Evolutionary conservation across 225 moss, liverwort and hornwort species (phyloP), one percentile per base, ranked within the genome.

Genomic region (Lunularia cruciata): DNA sequence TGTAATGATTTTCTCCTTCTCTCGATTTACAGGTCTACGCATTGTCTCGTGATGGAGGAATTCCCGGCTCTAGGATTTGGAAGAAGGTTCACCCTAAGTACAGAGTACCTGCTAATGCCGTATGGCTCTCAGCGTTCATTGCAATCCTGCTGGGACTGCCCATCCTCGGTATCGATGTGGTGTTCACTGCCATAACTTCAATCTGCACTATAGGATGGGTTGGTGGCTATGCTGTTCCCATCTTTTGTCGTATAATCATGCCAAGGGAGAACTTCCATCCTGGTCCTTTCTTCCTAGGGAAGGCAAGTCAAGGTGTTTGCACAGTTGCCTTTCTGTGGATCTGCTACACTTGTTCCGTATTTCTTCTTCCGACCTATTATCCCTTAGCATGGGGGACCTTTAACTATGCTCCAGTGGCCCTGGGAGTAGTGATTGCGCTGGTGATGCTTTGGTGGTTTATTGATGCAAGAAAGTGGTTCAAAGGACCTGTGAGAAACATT

Each of bases 171-270:
- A 78, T 92, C 30, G 74, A 86, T 32, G 87, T 92, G 43, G 91
- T 92, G 4, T 92, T 92, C 47, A 89, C 92, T 10, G 89, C 92
- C 10, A 89, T 92, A 59, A 87, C 89, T 34, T 87, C 87, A 12
- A 87, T 92, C 42, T 82, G 82, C 78, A 92, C 92, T 0, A 92
- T 92, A 58, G 92, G 92, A 57, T 92, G 92, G 92, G 89, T 92
- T 4, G 92, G 92, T 39, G 92, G 92, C 13, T 92, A 92, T 55
- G 89, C 92, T 8, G 89, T 92, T 33, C 92, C 92, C 8, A 92
- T 92, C 57, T 92, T 89, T 61, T 87, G 84, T 38, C 87, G 92
- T 10, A 79, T 92, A 73, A 65, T 92, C 16, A 89, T 92, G 71
- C 70, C 73, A 28, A 49, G 77, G 2, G 84, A 86, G 43, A 82